These are phyloP conservation scores for Adansonia madagascariensis DNA, from an alignment of 441 rosid species.

Conservation along the genomic window DNA sequence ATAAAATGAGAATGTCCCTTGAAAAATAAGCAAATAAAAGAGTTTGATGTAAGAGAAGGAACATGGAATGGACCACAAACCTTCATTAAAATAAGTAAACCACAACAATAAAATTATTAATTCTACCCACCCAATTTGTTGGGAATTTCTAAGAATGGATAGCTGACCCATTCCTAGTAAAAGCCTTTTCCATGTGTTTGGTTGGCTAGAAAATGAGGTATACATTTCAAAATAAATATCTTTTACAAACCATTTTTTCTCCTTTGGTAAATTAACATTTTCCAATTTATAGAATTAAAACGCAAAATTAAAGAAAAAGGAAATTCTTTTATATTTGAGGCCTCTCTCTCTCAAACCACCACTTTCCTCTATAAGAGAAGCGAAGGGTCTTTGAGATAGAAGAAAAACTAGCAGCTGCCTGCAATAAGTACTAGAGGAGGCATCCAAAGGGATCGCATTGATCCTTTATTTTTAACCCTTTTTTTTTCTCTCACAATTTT, in stretches of 20 bases:
- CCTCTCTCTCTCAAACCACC: conserved; percentile 32
- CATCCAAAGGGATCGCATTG: conserved; percentile 99
- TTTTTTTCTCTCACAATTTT: not conserved
- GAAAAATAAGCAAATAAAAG: conserved; percentile 41
- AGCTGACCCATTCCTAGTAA: conserved; percentile 46
- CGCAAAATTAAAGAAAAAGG: not conserved
- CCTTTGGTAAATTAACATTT: not conserved
- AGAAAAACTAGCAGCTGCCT: conserved; percentile 10
- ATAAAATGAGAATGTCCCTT: conserved; percentile 42
- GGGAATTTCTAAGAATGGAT: conserved; percentile 59
- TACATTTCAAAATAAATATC: conserved; percentile 23
- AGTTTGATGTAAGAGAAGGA: conserved; percentile 35
- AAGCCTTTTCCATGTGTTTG: conserved; percentile 51
- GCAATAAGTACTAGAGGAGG: conserved; percentile 62
- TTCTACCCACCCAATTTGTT: conserved; percentile 59
- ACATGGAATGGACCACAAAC: conserved; percentile 69
- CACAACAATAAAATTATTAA: conserved; percentile 33
- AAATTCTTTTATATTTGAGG: conserved; percentile 47
- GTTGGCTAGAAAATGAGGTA: conserved; percentile 49
- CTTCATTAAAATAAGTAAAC: conserved; percentile 41
- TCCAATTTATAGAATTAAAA: conserved; percentile 10
- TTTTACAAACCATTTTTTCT: not conserved
- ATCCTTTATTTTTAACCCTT: conserved; percentile 44
- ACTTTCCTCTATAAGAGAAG: conserved; percentile 40
- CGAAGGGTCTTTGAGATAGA: not conserved